Evolutionary conservation across 2,329 filamentous ascomycete species (phyloP), one percentile per base, ranked within the genome.

Genomic region (Ampelomyces quisqualis): DNA sequence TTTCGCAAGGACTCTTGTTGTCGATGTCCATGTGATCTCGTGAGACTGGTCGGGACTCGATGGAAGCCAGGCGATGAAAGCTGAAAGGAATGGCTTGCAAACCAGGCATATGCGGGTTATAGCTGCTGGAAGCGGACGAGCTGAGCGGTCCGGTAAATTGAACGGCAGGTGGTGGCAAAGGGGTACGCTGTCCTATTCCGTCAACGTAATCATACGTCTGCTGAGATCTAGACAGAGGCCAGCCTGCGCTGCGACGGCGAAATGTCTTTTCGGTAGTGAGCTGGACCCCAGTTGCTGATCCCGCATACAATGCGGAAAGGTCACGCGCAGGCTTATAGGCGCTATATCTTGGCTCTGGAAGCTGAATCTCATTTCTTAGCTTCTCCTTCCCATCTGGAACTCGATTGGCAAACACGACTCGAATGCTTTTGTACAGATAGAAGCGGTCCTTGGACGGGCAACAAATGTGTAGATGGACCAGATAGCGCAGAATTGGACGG

Each of bases 381-480:
- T 85, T 91, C 69, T 97, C 91, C 64, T 96, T 95, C 27, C 89
- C 91, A 57, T 97, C 93, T 0, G 93, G 91, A 0, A 96, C 91
- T 18, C 93, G 82, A 63, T 97, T 97, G 38, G 93, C 93, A 65
- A 98, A 98, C 3, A 98, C 91, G 23, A 97, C 88, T 10, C 93
- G 84, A 43, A 97, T 86, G 56, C 82, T 89, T 58, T 93, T 94
- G 73, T 97, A 93, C 5, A 98, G 75, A 58, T 90, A 97, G 65
- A 84, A 95, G 9, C 90, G 82, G 5, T 88, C 89, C 49, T 84
- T 86, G 0, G 84, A 81, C 1, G 89, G 86, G 58, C 85, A 91
- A 69, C 91, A 97, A 42, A 98, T 93, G 63, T 97, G 89, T 35
- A 98, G 63, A 62, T 98, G 93, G 38, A 95, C 82, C 13, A 98